These are phyloP conservation scores for Talaromyces rugulosus DNA, from an alignment of 2,329 filamentous ascomycete genomes.

Conservation along the genomic window DNA sequence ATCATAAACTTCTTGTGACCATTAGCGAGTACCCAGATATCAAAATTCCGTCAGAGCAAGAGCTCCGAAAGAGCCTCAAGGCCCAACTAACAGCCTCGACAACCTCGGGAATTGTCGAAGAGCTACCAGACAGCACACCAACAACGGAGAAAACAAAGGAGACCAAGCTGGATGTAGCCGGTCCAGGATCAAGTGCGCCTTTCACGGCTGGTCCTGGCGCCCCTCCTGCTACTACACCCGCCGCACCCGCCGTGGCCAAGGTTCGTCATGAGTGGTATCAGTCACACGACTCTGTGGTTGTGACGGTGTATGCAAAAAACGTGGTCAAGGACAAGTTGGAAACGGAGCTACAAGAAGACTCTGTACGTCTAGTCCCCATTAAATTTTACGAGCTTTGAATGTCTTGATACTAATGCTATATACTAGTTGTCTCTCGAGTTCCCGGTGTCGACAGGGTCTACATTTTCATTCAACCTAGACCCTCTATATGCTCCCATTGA, in stretches of 20 bases:
- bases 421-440: conserved; percentile 55
- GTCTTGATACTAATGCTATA: conserved; percentile 4
- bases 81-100: conserved; percentile 23
- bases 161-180: conserved; percentile 4
- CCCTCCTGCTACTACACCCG: conserved; percentile 1
- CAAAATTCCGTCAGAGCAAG: conserved; percentile 40
- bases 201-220: conserved; percentile 12
- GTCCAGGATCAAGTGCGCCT: conserved; percentile 4
- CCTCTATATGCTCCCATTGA: conserved; percentile 67
- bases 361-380: conserved; percentile 29
- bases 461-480: conserved; percentile 60
- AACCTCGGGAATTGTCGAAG: neutral
- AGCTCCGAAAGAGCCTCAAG: conserved; percentile 32
- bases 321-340: conserved; percentile 54
- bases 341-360: conserved; percentile 49
- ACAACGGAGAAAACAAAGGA: conserved; percentile 6
- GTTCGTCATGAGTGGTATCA: conserved; percentile 69
- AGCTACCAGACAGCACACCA: conserved; percentile 3
- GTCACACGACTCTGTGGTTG: conserved; percentile 55
- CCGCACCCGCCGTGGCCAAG: conserved; percentile 47
- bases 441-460: conserved; percentile 48
- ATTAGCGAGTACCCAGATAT: conserved; percentile 52
- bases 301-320: conserved; percentile 64
- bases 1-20: conserved; percentile 43
- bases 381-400: conserved; percentile 11